Evolutionary conservation across 257 asterid genomes (phyloP).

Genomic region (Solanum ossicruentum): DNA sequence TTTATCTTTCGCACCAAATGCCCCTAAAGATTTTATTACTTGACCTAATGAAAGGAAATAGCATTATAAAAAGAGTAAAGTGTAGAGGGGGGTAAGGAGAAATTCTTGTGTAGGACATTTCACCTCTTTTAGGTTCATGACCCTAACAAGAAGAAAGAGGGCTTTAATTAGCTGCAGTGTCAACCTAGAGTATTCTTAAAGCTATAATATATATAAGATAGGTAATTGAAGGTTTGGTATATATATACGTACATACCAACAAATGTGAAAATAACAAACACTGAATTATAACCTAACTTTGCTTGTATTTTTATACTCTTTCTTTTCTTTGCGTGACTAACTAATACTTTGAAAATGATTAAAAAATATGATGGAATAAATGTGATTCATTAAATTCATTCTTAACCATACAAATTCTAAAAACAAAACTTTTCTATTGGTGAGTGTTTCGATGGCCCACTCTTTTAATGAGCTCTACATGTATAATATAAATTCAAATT

Average conservation of each 20-base stretch:
- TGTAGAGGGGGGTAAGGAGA: conserved; percentile 42
- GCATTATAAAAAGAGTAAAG: conserved; percentile 21
- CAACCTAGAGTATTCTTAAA: conserved; percentile 56
- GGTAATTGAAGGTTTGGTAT: neutral
- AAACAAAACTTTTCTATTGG: neutral
- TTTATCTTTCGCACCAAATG: too few species aligned
- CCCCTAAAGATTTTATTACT: neutral
- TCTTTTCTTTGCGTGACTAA: neutral
- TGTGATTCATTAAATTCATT: neutral
- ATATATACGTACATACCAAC: conserved; percentile 31
- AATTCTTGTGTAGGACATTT: conserved; percentile 42
- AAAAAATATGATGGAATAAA: neutral
- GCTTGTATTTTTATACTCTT: neutral
- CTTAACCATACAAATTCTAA: neutral
- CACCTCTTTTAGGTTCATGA: conserved; percentile 35
- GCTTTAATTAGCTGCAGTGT: conserved; percentile 24
- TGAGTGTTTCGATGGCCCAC: neutral
- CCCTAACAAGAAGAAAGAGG: conserved; percentile 1
- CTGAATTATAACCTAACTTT: conserved; percentile 8
- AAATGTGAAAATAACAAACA: conserved; percentile 41
- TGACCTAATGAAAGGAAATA: neutral
- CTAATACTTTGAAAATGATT: neutral
- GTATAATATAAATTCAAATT: neutral
- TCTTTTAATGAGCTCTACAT: neutral
- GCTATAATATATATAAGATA: conserved; percentile 11